These are phyloP conservation scores for Microdochium bolleyi DNA, from an alignment of 2,329 filamentous ascomycete genomes.

Conservation along the genomic window DNA sequence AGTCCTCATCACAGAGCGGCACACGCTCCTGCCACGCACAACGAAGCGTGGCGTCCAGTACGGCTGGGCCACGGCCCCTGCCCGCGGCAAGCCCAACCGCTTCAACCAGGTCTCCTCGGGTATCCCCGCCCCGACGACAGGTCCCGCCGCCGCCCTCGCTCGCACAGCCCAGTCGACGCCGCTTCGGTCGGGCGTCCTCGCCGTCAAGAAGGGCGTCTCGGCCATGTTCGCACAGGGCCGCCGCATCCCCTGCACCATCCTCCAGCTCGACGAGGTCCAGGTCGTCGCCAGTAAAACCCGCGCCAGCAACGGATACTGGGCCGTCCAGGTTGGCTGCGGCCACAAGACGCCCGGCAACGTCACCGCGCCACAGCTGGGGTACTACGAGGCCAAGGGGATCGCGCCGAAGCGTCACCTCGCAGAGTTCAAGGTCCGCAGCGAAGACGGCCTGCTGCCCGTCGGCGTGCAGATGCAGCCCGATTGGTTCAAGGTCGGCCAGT, in stretches of 20 bases:
- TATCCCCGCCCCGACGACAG: constrained; percentile 47
- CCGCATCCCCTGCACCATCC: constrained; percentile 79
- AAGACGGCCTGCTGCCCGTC: constrained; percentile 65
- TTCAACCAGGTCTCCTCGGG: constrained; percentile 54
- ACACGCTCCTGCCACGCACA: constrained; percentile 33
- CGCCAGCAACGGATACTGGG: constrained; percentile 80
- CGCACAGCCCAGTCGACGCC: constrained; percentile 52
- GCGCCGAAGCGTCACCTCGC: constrained; percentile 75
- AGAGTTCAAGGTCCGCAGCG: constrained; percentile 78
- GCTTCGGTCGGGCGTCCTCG: constrained; percentile 72
- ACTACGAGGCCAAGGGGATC: constrained; percentile 76
- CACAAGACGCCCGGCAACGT: constrained; percentile 67
- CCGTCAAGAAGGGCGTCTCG: constrained; percentile 93
- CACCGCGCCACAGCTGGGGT: constrained; percentile 75
- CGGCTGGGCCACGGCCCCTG: constrained; percentile 52
- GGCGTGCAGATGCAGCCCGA: constrained; percentile 73
- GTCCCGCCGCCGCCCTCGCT: constrained; percentile 52
- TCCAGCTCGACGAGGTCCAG: constrained; percentile 89
- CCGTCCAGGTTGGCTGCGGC: constrained; percentile 81
- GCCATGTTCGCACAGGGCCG: constrained; percentile 74
- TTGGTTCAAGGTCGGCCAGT: constrained; percentile 88
- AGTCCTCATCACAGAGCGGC: constrained; percentile 19
- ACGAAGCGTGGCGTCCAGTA: constrained; percentile 43
- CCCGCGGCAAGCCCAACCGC: constrained; percentile 43
- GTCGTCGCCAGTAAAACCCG: constrained; percentile 82